Conservation (phyloP, 352 stramenopile genomes). For the Phytopythium sindhum region DNA sequence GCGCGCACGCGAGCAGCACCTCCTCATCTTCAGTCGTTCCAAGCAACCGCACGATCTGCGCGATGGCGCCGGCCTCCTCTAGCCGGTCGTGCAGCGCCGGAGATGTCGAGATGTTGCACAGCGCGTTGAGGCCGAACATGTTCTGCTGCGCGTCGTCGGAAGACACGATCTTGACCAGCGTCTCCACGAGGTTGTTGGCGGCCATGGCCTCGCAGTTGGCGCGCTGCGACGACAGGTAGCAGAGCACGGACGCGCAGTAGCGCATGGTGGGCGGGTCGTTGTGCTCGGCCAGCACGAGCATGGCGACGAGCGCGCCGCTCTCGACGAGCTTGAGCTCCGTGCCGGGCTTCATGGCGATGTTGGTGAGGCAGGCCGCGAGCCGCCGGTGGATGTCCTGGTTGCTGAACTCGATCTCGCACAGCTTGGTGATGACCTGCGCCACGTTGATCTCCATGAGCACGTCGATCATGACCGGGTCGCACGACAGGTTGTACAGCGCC, state of each 20-base stretch:
- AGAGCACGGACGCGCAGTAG: constrained; percentile 68
- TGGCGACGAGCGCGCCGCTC: constrained; percentile 53
- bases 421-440: constrained; percentile 79
- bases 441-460: constrained; percentile 85
- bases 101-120: constrained; percentile 75
- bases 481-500: constrained; percentile 84
- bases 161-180: constrained; percentile 56
- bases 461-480: constrained; percentile 63
- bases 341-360: constrained; percentile 55
- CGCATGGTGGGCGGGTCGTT: constrained; percentile 68
- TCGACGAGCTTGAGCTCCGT: constrained; percentile 67
- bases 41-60: constrained; percentile 53
- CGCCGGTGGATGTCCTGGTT: constrained; percentile 75
- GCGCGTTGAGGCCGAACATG: constrained; percentile 65
- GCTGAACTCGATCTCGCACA: constrained; percentile 84
- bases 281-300: constrained; percentile 69
- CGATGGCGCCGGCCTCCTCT: constrained; percentile 47
- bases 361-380: constrained; percentile 72
- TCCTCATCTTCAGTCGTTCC: constrained; percentile 34
- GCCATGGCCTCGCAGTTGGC: constrained; percentile 78
- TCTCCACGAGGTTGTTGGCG: constrained; percentile 57
- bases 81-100: constrained; percentile 67
- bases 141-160: constrained; percentile 56
- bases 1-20: constrained; percentile 55
- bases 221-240: constrained; percentile 60